phyloP scores from a whole-genome alignment of 345 rosid species.

The Syzygium grande region DNA sequence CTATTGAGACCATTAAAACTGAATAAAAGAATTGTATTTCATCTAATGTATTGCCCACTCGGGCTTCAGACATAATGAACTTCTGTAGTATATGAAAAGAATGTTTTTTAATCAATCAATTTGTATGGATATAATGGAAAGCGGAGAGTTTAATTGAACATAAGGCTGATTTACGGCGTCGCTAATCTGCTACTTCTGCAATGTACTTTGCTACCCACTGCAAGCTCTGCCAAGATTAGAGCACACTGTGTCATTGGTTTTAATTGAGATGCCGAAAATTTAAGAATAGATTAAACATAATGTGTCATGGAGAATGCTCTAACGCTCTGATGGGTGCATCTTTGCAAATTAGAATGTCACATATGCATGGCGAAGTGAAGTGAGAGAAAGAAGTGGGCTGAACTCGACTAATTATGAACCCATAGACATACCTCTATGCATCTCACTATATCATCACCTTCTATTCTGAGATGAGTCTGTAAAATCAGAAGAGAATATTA shows the following conservation, averaged over 20 bases:
- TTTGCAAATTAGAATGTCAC: background rate
- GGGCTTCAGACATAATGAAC: background rate
- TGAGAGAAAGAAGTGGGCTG: background rate
- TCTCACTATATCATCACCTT: constrained; percentile 55
- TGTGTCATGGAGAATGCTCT: background rate
- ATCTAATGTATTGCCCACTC: background rate
- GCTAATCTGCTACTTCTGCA: background rate
- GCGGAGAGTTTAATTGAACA: background rate
- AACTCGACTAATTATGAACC: background rate
- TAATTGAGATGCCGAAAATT: background rate
- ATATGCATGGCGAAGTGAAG: background rate
- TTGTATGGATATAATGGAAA: background rate
- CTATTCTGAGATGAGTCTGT: constrained; percentile 72
- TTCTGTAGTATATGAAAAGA: background rate
- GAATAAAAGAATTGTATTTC: background rate
- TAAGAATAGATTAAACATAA: background rate
- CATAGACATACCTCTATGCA: constrained; percentile 55
- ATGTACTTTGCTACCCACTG: constrained; percentile 49
- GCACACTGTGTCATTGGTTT: background rate
- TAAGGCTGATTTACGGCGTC: background rate
- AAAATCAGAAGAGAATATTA: constrained; percentile 9
- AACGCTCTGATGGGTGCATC: background rate
- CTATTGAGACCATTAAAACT: background rate
- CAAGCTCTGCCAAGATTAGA: constrained; percentile 44
- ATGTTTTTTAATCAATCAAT: background rate